Base-by-base conservation (phyloP, 352 stramenopile species). In the Phytophthora sp. region DNA sequence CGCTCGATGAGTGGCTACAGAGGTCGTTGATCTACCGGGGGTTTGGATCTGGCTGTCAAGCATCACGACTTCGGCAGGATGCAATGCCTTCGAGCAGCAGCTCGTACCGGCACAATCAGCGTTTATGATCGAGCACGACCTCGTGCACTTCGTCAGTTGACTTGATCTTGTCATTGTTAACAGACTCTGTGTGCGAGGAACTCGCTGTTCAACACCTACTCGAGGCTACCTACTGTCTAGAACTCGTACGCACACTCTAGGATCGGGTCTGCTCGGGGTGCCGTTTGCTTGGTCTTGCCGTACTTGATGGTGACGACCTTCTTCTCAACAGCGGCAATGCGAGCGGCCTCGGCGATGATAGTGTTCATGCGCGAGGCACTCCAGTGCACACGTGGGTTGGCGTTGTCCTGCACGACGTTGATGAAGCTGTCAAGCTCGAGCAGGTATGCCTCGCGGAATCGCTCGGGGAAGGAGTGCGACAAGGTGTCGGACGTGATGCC, bases 371-470 rank as follows among this genome's bases (percentile, higher is more conserved):
- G 78, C 3, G 85, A 77, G 1, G 81, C 84, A 44, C 79, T 78
- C 83, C 81, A 92, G 60, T 87, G 71, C n/a, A 95, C 78, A 1
- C 64, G 28, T 17, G 82, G 83, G 43, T 59, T 50, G n/a, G 21
- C 58, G 0, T 72, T 65, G 34, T 77, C 75, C 13, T 71, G 41
- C n/a, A 89, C 31, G 30, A 92, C 74, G 24, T 81, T 58, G 31
- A 89, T 77, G 64, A 97, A 98, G 51, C 82, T 79, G 72, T 94
- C 76, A 24, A 97, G 51, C 59, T 98, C 93, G 7, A 80, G 70
- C 45, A 70, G 54, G 74, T 97, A 98, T 3, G 91, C 93, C 28
- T 88, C 72, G 20, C 69, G 69, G 68, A 98, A 98, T 17, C 93
- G 76, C 51, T 97, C 72, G 0, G 91, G 91, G 66, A 98, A 97